These are phyloP conservation scores for Starmerella roubikii DNA, from an alignment of 805 yeast species.

Conservation along the genomic window DNA sequence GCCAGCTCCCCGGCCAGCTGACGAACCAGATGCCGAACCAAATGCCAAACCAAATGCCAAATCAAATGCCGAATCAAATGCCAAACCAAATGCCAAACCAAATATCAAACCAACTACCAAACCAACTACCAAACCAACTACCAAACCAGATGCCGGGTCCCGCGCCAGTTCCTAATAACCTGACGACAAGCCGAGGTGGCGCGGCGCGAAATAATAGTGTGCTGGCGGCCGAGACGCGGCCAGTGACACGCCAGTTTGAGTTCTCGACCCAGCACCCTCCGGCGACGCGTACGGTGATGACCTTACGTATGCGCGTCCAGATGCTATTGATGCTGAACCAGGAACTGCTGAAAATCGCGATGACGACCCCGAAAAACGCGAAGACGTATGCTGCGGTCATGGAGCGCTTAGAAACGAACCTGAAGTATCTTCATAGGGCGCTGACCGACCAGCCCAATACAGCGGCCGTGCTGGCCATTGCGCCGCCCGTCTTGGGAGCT, in stretches of 20 bases:
- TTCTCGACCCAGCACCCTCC: conserved; percentile 15
- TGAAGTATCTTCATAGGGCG: conserved; percentile 23
- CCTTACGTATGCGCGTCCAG: conserved; percentile 12
- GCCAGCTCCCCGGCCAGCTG: no score
- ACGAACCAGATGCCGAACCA: no score
- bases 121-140: no score
- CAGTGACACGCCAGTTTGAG: conserved; percentile 12
- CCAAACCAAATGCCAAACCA: no score
- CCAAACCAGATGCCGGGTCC: no score
- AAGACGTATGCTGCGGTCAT: conserved; percentile 21
- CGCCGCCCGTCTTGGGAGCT: conserved; percentile 24
- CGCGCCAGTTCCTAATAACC: no score
- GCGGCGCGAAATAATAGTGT: no score
- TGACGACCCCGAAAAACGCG: conserved; percentile 5
- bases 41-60: no score
- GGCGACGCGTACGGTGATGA: conserved; percentile 8
- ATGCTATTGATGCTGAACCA: conserved; percentile 16
- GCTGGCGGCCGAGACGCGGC: background rate
- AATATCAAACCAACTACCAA: no score
- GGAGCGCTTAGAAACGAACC: conserved; percentile 27
- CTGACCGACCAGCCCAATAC: conserved; percentile 2
- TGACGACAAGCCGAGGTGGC: no score
- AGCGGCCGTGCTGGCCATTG: conserved; percentile 1
- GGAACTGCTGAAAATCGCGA: conserved; percentile 15
- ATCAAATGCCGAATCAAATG: no score